These are phyloP conservation scores for Dioscorea zingiberensis DNA, from an alignment of 106 monocot species.

Conservation along the genomic window DNA sequence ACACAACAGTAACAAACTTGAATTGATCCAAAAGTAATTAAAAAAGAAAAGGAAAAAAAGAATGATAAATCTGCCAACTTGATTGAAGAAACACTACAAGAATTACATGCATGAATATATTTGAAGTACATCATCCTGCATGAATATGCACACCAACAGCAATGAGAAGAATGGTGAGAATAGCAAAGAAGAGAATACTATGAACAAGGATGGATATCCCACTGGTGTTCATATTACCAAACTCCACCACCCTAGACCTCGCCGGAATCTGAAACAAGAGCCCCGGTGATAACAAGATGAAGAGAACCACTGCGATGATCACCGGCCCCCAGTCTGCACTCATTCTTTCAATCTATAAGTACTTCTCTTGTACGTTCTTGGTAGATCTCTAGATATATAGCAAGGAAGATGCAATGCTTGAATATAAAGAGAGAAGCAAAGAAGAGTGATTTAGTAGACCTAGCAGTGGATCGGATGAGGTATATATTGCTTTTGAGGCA, in stretches of 20 bases:
- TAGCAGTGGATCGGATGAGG: neutral
- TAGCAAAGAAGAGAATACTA: slow-evolving; percentile 22
- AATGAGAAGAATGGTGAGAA: slow-evolving; percentile 31
- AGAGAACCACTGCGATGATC: slow-evolving; percentile 25
- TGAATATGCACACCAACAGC: slow-evolving; percentile 34
- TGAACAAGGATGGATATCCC: slow-evolving; percentile 37
- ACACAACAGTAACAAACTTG: too few species aligned
- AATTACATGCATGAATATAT: neutral
- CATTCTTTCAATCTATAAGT: slow-evolving; percentile 3
- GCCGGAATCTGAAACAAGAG: slow-evolving; percentile 35
- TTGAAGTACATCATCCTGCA: slow-evolving; percentile 2
- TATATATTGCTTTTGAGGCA: neutral
- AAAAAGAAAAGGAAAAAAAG: too few species aligned
- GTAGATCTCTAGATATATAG: neutral
- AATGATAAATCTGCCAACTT: too few species aligned
- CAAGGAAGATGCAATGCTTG: neutral
- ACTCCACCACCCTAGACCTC: slow-evolving; percentile 26
- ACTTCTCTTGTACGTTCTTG: too few species aligned
- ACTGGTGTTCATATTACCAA: slow-evolving; percentile 35
- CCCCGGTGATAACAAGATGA: slow-evolving; percentile 35
- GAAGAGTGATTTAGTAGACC: neutral
- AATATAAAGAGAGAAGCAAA: neutral
- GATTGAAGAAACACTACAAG: neutral
- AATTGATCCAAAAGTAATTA: too few species aligned
- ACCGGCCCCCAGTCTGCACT: slow-evolving; percentile 38